These are phyloP conservation scores for Puccinia polysora DNA, from an alignment of 1,284 basidiomycete species.

Conservation along the genomic window DNA sequence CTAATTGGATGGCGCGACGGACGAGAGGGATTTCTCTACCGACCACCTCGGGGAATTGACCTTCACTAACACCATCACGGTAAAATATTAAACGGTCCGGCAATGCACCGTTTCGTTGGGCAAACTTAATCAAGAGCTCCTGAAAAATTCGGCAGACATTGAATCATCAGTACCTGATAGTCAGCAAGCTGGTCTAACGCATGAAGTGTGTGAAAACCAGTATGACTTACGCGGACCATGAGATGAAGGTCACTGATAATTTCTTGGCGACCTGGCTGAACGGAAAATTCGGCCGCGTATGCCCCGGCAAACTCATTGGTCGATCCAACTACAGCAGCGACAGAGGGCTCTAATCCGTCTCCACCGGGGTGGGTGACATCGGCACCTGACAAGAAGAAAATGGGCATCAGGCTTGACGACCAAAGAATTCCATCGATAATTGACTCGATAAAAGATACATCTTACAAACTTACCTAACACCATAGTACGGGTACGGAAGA, in stretches of 20 bases:
- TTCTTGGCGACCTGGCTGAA: conserved; percentile 55
- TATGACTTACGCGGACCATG: conserved; percentile 47
- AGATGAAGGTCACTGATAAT: conserved; percentile 51
- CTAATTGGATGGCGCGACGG: conserved; percentile 18
- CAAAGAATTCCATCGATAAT: background rate
- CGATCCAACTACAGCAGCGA: conserved; percentile 56
- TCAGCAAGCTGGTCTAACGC: conserved; percentile 51
- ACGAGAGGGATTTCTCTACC: conserved; percentile 45
- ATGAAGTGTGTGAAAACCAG: too few species aligned
- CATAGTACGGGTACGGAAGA: conserved; percentile 36
- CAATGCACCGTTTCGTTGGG: conserved; percentile 50
- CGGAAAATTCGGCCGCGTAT: conserved; percentile 54
- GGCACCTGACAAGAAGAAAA: conserved; percentile 17
- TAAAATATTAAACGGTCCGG: conserved; percentile 55
- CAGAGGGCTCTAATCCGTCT: conserved; percentile 54
- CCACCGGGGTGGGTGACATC: conserved; percentile 42
- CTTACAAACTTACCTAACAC: conserved; percentile 22
- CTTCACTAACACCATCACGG: conserved; percentile 57
- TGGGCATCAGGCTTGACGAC: background rate
- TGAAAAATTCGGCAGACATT: too few species aligned
- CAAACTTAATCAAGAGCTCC: conserved; percentile 49
- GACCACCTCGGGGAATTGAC: conserved; percentile 55
- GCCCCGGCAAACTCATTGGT: conserved; percentile 52
- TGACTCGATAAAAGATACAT: background rate
- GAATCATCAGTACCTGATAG: conserved; percentile 50